Base-by-base conservation (phyloP, 1,139 yeast species). In the Dujonia santamariae region DNA sequence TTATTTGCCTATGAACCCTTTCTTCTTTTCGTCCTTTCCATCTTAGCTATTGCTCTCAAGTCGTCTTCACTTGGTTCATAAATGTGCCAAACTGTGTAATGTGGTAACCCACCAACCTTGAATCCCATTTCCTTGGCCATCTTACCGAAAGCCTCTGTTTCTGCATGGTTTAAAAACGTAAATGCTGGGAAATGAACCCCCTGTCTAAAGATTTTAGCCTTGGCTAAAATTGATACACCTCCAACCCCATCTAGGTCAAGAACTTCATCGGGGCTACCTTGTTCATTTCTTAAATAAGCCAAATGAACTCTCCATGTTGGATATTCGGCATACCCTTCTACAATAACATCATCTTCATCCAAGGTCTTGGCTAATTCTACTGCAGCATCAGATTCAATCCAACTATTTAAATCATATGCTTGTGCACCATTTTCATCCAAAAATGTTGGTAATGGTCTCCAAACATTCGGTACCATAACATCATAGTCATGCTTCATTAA, bases 61-160 rank as follows among this genome's bases (percentile, higher is more conserved):
- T 90, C 97, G 52, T 90, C 97, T 54, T 85, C 95, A 61, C 96
- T 85, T 26, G 95, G 90, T 51, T 85, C 96, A 59, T 82, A 82
- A 37, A 82, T 81, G 56, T 82, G 90, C 96, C 96, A 86, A 28
- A 87, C 72, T 1, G 90, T 85, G 54, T 87, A 87, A 61, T 87
- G 94, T 23, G 96, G 95, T 46, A 86, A 69, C 0, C 96, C 96
- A 34, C 87, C 86, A 21, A 87, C 95, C 39, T 65, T 66, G 54
- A 76, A 84, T 3, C 94, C 94, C 84, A 86, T 84, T 37, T 71
- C 67, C 47, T 74, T 83, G 25, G 90, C 82, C 87, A 87, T 74
- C 52, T 85, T 86, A 32, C 95, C 96, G 60, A 86, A 86, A 0
- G 94, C 96, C 56, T 87, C 94, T 2, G 96, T 87, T 54, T 86